These are phyloP conservation scores for Neurospora sp. DNA, from an alignment of 495 filamentous ascomycete species.

Conservation along the genomic window DNA sequence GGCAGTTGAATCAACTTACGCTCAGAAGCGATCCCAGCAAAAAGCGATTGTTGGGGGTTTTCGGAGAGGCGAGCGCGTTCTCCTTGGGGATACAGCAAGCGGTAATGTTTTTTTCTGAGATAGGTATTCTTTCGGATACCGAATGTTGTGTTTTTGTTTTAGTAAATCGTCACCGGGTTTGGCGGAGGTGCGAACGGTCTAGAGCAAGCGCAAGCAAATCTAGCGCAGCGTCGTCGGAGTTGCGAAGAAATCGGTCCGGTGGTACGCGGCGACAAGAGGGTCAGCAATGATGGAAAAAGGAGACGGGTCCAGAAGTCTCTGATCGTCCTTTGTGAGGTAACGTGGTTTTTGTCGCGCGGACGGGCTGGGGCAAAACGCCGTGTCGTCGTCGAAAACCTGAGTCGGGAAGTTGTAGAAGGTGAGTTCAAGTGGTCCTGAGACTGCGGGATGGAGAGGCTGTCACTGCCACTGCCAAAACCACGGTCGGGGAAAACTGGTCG, in stretches of 20 bases:
- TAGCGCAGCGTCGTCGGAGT: slow-evolving; percentile 8
- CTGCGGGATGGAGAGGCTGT: slow-evolving; percentile 3
- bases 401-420: slow-evolving; percentile 5
- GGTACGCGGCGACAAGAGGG: slow-evolving; percentile 5
- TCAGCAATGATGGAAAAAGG: slow-evolving; percentile 9
- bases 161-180: slow-evolving; percentile 18
- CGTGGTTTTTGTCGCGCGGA: slow-evolving; percentile 10
- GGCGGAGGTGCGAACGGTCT: slow-evolving; percentile 10
- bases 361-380: slow-evolving; percentile 4
- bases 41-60: slow-evolving; percentile 9
- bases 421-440: slow-evolving; percentile 7
- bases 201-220: slow-evolving; percentile 11
- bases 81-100: slow-evolving; percentile 1
- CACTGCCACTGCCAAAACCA: slow-evolving; percentile 11
- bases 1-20: slow-evolving; percentile 9
- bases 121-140: slow-evolving; percentile 6
- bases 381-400: slow-evolving; percentile 6
- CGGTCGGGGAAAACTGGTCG: slow-evolving; percentile 18
- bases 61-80: not conserved
- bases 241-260: slow-evolving; percentile 6
- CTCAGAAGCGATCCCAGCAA: slow-evolving; percentile 26
- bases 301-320: not conserved
- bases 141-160: slow-evolving; percentile 12
- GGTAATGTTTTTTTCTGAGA: not conserved
- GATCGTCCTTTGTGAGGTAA: slow-evolving; percentile 1